A percentile compares a stretch with the other conserved stretches of the same genome.
These are phyloP conservation scores for Rhodomyrtus tomentosa DNA, from an alignment of 345 rosid species.

Conservation along the genomic window DNA sequence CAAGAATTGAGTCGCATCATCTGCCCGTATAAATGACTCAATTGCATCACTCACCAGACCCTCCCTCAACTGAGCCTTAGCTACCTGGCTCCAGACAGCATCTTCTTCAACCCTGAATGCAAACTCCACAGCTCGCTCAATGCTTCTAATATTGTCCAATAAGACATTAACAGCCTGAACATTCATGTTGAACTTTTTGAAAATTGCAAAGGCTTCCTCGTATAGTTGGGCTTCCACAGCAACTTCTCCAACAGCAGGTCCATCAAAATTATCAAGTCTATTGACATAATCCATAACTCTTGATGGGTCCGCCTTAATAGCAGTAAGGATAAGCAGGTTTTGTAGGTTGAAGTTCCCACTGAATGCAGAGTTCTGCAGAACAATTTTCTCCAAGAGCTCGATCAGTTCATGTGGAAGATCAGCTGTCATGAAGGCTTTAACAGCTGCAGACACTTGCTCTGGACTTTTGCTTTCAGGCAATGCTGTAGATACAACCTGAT, in stretches of 20 bases:
- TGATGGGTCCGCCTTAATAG: constrained; percentile 92
- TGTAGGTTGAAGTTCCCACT: constrained; percentile 96
- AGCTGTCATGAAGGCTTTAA: constrained; percentile 43
- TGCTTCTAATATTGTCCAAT: constrained; percentile 30
- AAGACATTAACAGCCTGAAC: constrained; percentile 40
- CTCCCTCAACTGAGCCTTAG: constrained; percentile 86
- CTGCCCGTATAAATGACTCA: constrained; percentile 89
- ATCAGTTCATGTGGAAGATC: constrained; percentile 41
- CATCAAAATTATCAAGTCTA: constrained; percentile 95
- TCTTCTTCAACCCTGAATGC: constrained; percentile 98
- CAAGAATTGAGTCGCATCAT: constrained; percentile 37
- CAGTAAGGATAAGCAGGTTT: constrained; percentile 91
- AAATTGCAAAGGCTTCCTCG: constrained; percentile 59
- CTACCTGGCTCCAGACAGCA: constrained; percentile 97
- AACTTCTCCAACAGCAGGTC: constrained; percentile 96
- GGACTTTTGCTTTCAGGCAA: constrained; percentile 53
- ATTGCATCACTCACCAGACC: constrained; percentile 96
- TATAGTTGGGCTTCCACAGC: constrained; percentile 86
- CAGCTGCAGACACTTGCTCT: constrained; percentile 46
- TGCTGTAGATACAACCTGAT: constrained; percentile 98
- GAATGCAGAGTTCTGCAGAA: constrained; percentile 95
- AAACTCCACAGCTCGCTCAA: constrained; percentile 75
- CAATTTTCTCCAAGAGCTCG: constrained; percentile 68
- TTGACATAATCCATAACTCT: constrained; percentile 96
- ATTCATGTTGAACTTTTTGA: constrained; percentile 44